Evolutionary conservation across 2,329 filamentous ascomycete species (phyloP).

Genomic region (Tolypocladium nubicola): DNA sequence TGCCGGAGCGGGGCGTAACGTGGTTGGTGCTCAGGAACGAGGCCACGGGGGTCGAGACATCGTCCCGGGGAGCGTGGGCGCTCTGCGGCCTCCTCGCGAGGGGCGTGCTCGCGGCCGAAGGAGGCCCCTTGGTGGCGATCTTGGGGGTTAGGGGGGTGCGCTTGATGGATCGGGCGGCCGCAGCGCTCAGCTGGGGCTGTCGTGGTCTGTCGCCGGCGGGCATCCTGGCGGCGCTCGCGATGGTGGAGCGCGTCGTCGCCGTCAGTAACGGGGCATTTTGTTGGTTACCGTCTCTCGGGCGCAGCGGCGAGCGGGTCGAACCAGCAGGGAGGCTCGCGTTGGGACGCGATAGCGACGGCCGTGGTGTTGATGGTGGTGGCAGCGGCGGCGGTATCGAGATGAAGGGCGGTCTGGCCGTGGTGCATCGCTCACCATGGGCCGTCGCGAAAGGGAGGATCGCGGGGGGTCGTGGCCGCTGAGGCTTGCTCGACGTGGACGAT

Average conservation of each 20-base stretch:
- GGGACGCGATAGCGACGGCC: neutral
- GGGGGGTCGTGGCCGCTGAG: neutral
- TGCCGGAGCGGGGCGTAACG: slow-evolving; percentile 68
- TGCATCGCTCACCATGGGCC: neutral
- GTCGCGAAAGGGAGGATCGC: slow-evolving; percentile 2
- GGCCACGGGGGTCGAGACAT: slow-evolving; percentile 40
- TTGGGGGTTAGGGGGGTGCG: slow-evolving; percentile 44
- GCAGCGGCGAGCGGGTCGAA: slow-evolving; percentile 11
- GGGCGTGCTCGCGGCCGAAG: slow-evolving; percentile 27
- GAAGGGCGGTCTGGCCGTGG: slow-evolving; percentile 2
- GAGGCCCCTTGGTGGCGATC: slow-evolving; percentile 34
- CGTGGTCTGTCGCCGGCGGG: slow-evolving; percentile 48
- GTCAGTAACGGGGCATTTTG: slow-evolving; percentile 15
- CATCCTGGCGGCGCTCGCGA: slow-evolving; percentile 17
- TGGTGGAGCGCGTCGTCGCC: slow-evolving; percentile 15
- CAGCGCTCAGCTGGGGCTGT: slow-evolving; percentile 58
- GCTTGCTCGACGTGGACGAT: slow-evolving; percentile 1
- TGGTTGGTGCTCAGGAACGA: slow-evolving; percentile 50
- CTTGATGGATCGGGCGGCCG: slow-evolving; percentile 42
- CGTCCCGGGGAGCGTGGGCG: slow-evolving; percentile 27
- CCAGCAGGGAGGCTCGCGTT: neutral
- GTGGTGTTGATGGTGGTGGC: neutral
- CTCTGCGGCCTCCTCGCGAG: slow-evolving; percentile 22
- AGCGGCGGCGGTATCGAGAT: neutral
- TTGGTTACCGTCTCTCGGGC: slow-evolving; percentile 7